A percentile compares a stretch with the other conserved stretches of the same genome.
phyloP scores from a whole-genome alignment of 1,139 yeast species.

The Hyphopichia khmerensis region DNA sequence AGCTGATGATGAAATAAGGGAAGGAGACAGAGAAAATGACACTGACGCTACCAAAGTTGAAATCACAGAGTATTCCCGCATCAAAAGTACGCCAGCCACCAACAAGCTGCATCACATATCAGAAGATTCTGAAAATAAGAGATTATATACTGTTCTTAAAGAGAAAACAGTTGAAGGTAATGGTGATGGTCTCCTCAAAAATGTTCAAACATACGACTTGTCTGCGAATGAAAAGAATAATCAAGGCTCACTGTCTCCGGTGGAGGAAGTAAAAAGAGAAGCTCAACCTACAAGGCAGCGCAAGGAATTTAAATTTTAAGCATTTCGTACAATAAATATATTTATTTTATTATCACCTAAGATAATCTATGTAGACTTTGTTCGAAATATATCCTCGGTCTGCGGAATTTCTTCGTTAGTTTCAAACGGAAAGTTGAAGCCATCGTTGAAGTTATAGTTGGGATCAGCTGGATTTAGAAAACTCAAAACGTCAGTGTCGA shows the following conservation, averaged over 20 bases:
- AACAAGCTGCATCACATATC: neutral
- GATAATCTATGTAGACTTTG: no score
- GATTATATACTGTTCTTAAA: conserved; percentile 30
- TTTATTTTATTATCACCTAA: no score
- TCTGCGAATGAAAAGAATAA: conserved; percentile 1
- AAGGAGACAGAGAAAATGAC: conserved; percentile 5
- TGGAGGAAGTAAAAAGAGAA: conserved; percentile 6
- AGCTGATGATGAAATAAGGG: conserved; percentile 7
- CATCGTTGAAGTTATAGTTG: conserved; percentile 13
- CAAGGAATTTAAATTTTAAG: conserved; percentile 13
- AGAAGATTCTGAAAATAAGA: conserved; percentile 8
- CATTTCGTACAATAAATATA: no score
- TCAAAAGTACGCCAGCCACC: conserved; percentile 1
- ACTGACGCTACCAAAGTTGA: conserved; percentile 9
- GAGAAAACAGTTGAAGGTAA: conserved; percentile 15
- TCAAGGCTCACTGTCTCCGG: no score
- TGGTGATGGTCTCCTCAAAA: conserved; percentile 13
- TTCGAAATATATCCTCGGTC: neutral
- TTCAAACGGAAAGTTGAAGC: neutral
- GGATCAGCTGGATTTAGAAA: conserved; percentile 29
- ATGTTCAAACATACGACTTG: conserved; percentile 21
- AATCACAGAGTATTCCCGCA: conserved; percentile 13
- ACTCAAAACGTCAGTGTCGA: conserved; percentile 28
- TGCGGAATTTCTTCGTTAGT: neutral
- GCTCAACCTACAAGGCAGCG: conserved; percentile 4